Base-by-base conservation (phyloP, 2,329 filamentous ascomycete species). In the Fusarium dimerum region DNA sequence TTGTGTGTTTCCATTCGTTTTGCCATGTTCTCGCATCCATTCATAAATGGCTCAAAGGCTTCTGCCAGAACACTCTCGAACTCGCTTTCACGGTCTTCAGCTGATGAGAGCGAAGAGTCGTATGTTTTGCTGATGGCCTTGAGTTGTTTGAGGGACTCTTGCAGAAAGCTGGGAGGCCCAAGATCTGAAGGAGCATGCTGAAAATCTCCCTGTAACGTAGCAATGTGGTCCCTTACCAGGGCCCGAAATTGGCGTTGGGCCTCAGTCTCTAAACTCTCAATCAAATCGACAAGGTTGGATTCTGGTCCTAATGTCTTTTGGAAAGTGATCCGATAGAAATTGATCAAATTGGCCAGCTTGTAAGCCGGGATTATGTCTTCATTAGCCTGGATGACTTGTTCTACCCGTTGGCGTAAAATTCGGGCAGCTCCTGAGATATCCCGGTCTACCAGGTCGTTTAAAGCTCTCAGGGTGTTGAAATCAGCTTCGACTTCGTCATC, bases 311-410 rank as follows among this genome's bases (percentile, higher is more conserved):
- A 77, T 1, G 97, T 78, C 62, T 88, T 93, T 15, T 84, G 76
- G 68, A 97, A 97, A 1, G 92, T 97, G 56, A 84, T 80, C 30
- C 84, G 86, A 73, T 99, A 99, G 73, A 99, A 99, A 40, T 84
- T 86, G 40, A 97, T 80, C 2, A 99, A 78, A 63, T 96, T 97
- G 11, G 90, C 87, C 40, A 97, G 85, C 68, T 92, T 94, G 76
- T 96, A 99, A 34, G 91, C 87, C 45, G 92, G 77, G 17, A 95
- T 90, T 1, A 88, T 88, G 53, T 97, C 92, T 62, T 97, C 92
- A 68, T 96, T 93, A 55, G 89, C 89, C 64, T 96, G 92, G 15
- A 97, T 88, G 17, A 96, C 89, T 64, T 97, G 89, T 70, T 97
- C 92, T 47, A 95, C 85, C 32, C 93, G 83, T 69, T 97, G 92